phyloP scores from a whole-genome alignment of 192 early-diverging fungal genomes.

The Backusella liffmaniae region DNA sequence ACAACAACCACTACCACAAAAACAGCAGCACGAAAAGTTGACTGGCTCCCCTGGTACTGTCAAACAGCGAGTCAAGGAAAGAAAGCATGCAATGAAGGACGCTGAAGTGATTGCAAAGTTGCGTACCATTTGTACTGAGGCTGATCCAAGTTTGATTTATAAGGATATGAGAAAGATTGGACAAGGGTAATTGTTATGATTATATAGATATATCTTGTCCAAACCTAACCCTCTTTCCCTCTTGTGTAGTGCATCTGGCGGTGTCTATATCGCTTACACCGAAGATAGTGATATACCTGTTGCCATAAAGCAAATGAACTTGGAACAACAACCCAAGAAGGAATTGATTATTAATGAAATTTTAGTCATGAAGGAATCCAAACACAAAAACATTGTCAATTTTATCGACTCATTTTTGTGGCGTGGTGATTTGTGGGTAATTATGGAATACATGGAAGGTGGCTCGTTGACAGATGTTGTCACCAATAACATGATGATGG shows the following conservation, averaged over 20 bases:
- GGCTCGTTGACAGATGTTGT: constrained; percentile 89
- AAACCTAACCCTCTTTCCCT: neutral
- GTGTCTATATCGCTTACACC: constrained; percentile 72
- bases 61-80: constrained; percentile 29
- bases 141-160: constrained; percentile 76
- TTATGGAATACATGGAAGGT: constrained; percentile 97
- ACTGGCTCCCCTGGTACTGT: constrained; percentile 36
- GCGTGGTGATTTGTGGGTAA: constrained; percentile 84
- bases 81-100: constrained; percentile 31
- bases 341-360: constrained; percentile 89
- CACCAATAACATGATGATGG: constrained; percentile 80
- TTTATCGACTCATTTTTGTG: constrained; percentile 84
- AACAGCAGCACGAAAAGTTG: neutral
- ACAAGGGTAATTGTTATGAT: constrained; percentile 29
- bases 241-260: constrained; percentile 61
- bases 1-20: neutral
- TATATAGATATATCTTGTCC: neutral
- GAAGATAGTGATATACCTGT: constrained; percentile 52
- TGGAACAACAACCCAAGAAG: constrained; percentile 86
- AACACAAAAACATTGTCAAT: constrained; percentile 90
- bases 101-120: constrained; percentile 89
- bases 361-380: constrained; percentile 76
- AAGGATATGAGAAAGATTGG: constrained; percentile 42
- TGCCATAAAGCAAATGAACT: constrained; percentile 88
- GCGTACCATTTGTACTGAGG: constrained; percentile 83